Evolutionary conservation across 768 basidiomycete species (phyloP), one percentile per base, ranked within the genome.

Genomic region (Lyophyllum decastes): DNA sequence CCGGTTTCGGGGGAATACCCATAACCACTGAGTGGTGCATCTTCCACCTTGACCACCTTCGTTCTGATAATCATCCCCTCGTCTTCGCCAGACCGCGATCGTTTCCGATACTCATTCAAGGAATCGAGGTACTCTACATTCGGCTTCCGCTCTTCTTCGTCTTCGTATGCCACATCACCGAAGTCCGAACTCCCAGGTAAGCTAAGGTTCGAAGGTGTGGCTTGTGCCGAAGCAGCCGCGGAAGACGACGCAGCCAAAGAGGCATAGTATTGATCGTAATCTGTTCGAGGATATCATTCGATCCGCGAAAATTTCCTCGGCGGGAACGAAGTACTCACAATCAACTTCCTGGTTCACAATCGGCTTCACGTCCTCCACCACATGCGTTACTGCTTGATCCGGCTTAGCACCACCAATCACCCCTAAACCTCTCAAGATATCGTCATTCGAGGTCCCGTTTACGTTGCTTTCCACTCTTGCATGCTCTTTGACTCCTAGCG

Each of bases 211-310:
- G 85, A 81, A 0, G 89, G 88, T 6, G 90, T 90, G 2, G 82
- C 80, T 57, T 81, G 79, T 0, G 82, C 72, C 10, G 89, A 85
- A 3, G 83, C 81, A 9, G 77, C 77, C 14, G 78, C 77, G 0
- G 87, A 69, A 0, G 76, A 72, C 9, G 79, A 88, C 1, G 86
- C 87, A 10, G 85, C 88, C 41, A 93, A 73, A 12, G 86, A 87
- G 22, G 92, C 90, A 61, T 93, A 93, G 62, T 93, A 93, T 56
- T 87, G 88, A 58, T 92, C 91, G 64, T 86, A 92, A 66, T 88
- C 90, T 92, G 61, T 17, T 38, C 3, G 35, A 17, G 35, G 14
- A 38, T 11, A 12, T 17, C 35, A 38, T 16, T 12, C 9, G 14
- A 17, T 38, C 3, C 35, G n/a, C n/a, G n/a, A 3, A 38, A 38